Conservation (phyloP, 139 green algal genomes). For the Astrephomene gubernaculifera region DNA sequence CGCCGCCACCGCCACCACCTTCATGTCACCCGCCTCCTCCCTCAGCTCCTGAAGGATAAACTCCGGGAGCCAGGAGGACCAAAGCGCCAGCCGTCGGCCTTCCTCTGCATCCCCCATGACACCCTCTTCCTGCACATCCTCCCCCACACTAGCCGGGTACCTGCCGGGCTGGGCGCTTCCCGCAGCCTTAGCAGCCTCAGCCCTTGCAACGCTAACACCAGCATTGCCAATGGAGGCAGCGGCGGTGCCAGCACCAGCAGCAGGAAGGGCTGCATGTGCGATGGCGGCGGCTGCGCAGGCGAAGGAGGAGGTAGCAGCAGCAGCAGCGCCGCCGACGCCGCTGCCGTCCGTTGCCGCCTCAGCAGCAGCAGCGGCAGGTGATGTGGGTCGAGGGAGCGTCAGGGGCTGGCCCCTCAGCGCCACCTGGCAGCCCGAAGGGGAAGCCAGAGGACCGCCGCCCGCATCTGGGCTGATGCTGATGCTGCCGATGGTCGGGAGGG, state of each 20-base stretch:
- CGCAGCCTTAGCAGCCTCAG: background rate
- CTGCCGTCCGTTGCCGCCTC: too few relatives aligned
- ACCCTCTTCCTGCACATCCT: background rate
- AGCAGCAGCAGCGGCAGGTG: too few relatives aligned
- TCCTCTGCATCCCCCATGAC: background rate
- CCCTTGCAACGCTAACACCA: background rate
- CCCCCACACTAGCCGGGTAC: background rate
- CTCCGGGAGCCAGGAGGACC: conserved; percentile 12
- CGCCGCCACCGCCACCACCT: too few relatives aligned
- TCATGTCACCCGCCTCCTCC: background rate
- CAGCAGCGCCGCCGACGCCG: too few relatives aligned
- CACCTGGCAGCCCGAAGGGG: too few relatives aligned
- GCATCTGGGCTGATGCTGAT: too few relatives aligned
- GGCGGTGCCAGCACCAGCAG: background rate
- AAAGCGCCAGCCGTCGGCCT: background rate
- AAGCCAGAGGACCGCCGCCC: too few relatives aligned
- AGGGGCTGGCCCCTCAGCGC: too few relatives aligned
- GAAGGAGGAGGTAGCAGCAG: background rate
- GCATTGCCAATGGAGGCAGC: background rate
- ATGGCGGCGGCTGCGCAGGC: background rate
- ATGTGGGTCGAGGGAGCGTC: too few relatives aligned
- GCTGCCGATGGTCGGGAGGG: too few relatives aligned
- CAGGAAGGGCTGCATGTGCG: background rate
- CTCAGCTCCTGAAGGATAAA: background rate
- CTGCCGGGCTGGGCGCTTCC: too few relatives aligned